Base-by-base conservation (phyloP, 768 basidiomycete genomes). In the Amanita muscaria region DNA sequence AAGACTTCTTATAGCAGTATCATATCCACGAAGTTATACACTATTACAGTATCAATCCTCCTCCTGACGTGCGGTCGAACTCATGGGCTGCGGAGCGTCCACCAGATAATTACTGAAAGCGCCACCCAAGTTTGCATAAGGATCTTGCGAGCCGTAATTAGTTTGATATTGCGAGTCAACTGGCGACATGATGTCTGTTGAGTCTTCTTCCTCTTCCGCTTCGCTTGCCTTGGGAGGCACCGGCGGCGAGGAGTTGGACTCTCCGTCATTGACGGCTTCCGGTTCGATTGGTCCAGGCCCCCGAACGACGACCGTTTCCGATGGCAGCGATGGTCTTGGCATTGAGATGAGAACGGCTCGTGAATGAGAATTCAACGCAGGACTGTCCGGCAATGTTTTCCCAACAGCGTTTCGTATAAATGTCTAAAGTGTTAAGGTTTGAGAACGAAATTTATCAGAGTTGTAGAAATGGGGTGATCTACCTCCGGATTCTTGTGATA, bases 401-500 rank as follows among this genome's bases (percentile, higher is more conserved):
- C 88, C 85, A 34, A 80, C 73, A 6, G 92, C 88, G 52, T 83
- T 83, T 18, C 93, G 83, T 55, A 97, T 97, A 65, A 97, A 97
- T 2, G 91, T 94, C 87, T 91, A 31, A 31, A 31, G 18, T 11
- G 49, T 31, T 32, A 21, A 25, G 27, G 7, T 23, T 16, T 47
- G n/a, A 47, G 45, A 21, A 30, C 5, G 27, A 31, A 22, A n/a
- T n/a, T n/a, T n/a, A n/a, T n/a, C n/a, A 21, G 9, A 36, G 18
- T 14, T 35, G 34, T 12, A 40, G 23, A 12, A 49, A 23, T 7
- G 7, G 34, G 32, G 12, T 4, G 42, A 44, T 33, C 24, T n/a
- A 87, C 88, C 74, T 94, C 88, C 12, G 93, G 93, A 55, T 92
- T 92, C 67, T 97, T 96, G 69, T 97, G 94, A 63, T 97, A 99